A percentile compares a stretch with the other conserved stretches of the same genome.
Conservation (phyloP, 1,284 basidiomycete genomes). For the Ustilago curta region DNA sequence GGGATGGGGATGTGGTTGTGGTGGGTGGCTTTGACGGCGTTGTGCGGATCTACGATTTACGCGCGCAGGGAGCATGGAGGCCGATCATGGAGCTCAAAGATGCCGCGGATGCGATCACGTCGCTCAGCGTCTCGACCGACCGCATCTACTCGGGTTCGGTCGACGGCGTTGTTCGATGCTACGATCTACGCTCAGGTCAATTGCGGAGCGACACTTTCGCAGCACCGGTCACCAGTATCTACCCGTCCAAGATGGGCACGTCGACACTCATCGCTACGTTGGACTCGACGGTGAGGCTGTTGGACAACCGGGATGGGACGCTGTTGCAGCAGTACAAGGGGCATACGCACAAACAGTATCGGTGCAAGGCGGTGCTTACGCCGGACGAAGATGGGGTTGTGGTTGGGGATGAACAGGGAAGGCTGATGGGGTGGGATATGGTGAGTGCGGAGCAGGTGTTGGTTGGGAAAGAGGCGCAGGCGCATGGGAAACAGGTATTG, state of each 20-base stretch:
- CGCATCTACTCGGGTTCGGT: slow-evolving; percentile 82
- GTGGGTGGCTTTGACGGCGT: slow-evolving; percentile 58
- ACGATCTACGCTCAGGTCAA: slow-evolving; percentile 92
- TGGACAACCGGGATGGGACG: slow-evolving; percentile 85
- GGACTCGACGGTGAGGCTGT: slow-evolving; percentile 84
- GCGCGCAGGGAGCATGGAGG: slow-evolving; percentile 72
- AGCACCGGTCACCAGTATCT: slow-evolving; percentile 76
- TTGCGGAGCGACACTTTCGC: slow-evolving; percentile 88
- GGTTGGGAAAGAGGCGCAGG: slow-evolving; percentile 76
- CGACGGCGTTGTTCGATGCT: slow-evolving; percentile 89
- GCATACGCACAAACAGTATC: slow-evolving; percentile 80
- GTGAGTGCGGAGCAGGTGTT: slow-evolving; percentile 69
- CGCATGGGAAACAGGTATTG: slow-evolving; percentile 84
- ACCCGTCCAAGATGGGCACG: slow-evolving; percentile 79
- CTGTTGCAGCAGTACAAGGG: slow-evolving; percentile 86
- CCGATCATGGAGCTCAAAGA: slow-evolving; percentile 93
- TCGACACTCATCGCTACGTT: slow-evolving; percentile 85
- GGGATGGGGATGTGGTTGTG: slow-evolving; percentile 47
- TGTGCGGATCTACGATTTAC: slow-evolving; percentile 70
- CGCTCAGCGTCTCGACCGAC: slow-evolving; percentile 72
- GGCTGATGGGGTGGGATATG: slow-evolving; percentile 90
- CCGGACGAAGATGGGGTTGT: slow-evolving; percentile 81
- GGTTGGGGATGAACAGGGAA: slow-evolving; percentile 88
- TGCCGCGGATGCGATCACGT: slow-evolving; percentile 82
- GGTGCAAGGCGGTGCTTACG: slow-evolving; percentile 85